Conservation (phyloP, 2,329 filamentous ascomycete species). For the Ilyonectria sp. region DNA sequence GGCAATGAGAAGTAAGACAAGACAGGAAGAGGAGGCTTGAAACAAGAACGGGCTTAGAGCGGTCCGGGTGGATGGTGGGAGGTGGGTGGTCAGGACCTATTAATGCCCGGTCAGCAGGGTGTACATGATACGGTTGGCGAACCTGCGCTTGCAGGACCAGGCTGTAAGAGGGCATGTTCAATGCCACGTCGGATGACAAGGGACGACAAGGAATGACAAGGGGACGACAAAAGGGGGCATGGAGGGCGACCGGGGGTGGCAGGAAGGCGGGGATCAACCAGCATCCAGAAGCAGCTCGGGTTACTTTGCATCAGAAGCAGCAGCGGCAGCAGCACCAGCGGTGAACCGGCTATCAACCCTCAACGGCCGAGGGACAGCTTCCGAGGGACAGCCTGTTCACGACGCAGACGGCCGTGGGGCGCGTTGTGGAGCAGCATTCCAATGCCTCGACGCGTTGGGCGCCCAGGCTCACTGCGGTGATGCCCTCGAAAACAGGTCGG, state of each 20-base stretch:
- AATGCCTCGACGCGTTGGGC: conserved; percentile 22
- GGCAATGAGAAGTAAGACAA: conserved; percentile 36
- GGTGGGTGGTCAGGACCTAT: conserved; percentile 44
- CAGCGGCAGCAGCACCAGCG: conserved; percentile 37
- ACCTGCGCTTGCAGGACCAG: conserved; percentile 44
- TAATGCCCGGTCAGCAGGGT: conserved; percentile 48
- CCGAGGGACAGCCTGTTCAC: conserved; percentile 29
- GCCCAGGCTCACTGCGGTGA: conserved; percentile 12
- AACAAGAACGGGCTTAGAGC: conserved; percentile 46
- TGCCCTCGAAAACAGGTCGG: conserved; percentile 22
- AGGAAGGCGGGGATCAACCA: conserved; percentile 35
- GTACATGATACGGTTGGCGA: conserved; percentile 44
- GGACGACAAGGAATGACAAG: conserved; percentile 44
- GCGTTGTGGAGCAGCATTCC: conserved; percentile 21
- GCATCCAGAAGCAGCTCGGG: conserved; percentile 33
- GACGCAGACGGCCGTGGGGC: conserved; percentile 28
- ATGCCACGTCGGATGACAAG: conserved; percentile 49
- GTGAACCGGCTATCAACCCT: conserved; percentile 36
- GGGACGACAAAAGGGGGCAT: conserved; percentile 40
- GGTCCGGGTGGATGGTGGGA: conserved; percentile 38
- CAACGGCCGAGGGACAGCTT: conserved; percentile 22
- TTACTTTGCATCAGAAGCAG: conserved; percentile 37
- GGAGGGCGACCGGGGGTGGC: conserved; percentile 39
- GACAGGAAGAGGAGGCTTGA: conserved; percentile 44
- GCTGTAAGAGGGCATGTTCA: conserved; percentile 45